Evolutionary conservation across 208 protist genomes (phyloP).

Genomic region (Eutreptiella sp.): DNA sequence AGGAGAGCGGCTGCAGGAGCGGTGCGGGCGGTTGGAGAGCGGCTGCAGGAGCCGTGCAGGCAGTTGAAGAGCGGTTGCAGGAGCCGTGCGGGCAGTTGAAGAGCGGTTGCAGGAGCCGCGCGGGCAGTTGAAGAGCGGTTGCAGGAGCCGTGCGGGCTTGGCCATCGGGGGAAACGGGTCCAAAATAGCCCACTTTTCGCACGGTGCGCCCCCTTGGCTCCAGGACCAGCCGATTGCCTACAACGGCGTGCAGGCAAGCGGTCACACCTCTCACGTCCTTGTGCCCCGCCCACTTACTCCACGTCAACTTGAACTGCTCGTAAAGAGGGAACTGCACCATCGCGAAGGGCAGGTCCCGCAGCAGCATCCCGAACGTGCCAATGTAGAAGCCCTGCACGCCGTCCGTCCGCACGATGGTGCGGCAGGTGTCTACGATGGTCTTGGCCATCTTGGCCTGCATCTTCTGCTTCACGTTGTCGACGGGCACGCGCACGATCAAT

Average conservation of each 20-base stretch:
- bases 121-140: no score
- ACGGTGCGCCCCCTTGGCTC: not conserved
- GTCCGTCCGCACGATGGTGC: constrained; percentile 30
- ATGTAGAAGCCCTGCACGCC: constrained; percentile 40
- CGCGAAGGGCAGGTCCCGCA: constrained; percentile 78
- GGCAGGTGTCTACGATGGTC: constrained; percentile 46
- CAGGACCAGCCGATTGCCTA: not conserved
- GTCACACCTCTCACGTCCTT: constrained; percentile 28
- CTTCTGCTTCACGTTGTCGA: constrained; percentile 80
- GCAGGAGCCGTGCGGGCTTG: no score
- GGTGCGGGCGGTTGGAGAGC: no score
- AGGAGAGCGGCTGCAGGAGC: no score
- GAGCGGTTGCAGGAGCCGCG: no score
- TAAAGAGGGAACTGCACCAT: constrained; percentile 84
- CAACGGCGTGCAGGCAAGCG: not conserved
- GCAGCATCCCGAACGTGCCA: constrained; percentile 74
- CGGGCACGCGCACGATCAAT: constrained; percentile 73
- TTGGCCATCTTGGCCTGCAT: constrained; percentile 67
- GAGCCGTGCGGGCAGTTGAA: no score
- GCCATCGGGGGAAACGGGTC: no score
- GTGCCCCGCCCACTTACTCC: not conserved
- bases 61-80: no score
- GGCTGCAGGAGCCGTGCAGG: no score
- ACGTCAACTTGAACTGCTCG: constrained; percentile 58
- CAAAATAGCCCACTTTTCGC: no score